A percentile compares a stretch with the other conserved stretches of the same genome.
Conservation (phyloP, 345 rosid species). For the Lumnitzera racemosa region DNA sequence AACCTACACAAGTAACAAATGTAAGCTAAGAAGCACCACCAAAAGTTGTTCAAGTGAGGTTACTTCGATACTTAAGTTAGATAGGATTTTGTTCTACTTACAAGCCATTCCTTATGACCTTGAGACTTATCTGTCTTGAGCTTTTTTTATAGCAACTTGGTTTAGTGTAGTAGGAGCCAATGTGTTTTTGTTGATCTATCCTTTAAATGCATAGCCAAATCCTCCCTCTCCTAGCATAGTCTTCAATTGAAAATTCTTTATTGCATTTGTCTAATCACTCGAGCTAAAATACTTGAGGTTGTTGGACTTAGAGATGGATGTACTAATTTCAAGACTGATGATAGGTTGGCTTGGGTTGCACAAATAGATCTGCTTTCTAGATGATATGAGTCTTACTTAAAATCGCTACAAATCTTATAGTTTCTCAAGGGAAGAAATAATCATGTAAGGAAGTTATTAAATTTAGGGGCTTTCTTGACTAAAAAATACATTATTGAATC, state of each 20-base stretch:
- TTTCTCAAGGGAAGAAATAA: conserved; percentile 18
- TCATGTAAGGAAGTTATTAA: too few species aligned
- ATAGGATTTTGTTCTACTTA: conserved; percentile 17
- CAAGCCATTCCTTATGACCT: conserved; percentile 84
- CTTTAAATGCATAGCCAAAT: conserved; percentile 62
- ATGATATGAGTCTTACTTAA: conserved; percentile 9
- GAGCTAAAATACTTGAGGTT: conserved; percentile 49
- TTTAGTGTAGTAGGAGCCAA: conserved; percentile 38
- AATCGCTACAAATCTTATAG: conserved; percentile 11
- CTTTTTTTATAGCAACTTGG: conserved; percentile 56
- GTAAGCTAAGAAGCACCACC: too few species aligned
- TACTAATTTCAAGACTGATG: conserved; percentile 12
- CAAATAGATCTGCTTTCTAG: conserved; percentile 2
- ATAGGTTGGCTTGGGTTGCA: conserved; percentile 13
- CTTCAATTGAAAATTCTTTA: conserved; percentile 50
- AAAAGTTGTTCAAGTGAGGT: too few species aligned
- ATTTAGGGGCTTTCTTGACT: too few species aligned
- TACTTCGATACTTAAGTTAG: too few species aligned
- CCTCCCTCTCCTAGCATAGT: conserved; percentile 64
- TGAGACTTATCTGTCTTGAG: conserved; percentile 55
- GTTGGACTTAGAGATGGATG: conserved; percentile 11
- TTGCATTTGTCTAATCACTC: conserved; percentile 50
- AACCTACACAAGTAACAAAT: too few species aligned
- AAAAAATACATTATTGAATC: too few species aligned
- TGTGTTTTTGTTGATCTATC: conserved; percentile 56